Base-by-base conservation (phyloP, 345 rosid species). In the Camelina hispida region DNA sequence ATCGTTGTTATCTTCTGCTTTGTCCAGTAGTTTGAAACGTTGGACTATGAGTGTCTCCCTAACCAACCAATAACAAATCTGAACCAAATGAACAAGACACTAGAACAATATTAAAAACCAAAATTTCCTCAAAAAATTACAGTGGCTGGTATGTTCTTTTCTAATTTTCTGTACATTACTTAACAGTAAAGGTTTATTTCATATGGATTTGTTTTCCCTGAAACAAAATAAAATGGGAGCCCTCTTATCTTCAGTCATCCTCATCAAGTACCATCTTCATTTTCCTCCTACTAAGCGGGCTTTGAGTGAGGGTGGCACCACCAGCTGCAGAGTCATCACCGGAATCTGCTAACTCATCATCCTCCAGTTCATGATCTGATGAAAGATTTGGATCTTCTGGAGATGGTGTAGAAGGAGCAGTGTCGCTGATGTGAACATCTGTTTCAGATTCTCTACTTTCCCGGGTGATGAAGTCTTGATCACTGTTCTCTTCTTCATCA, bases 251-350 rank as follows among this genome's bases (percentile, higher is more conserved):
- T 80, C 71, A 85, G 57, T 92, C 96, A 72, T 90, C 92, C 35
- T 78, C 78, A 38, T 88, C 97, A 62, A 88, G 62, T 34, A 87
- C 84, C 84, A 90, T 81, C 80, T 88, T 85, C 82, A 82, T 3
- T 68, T 84, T 89, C 74, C 95, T 85, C 70, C 86, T 84, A 57
- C 65, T 60, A 35, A 72, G 71, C 42, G 85, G 75, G 66, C 77
- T 78, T 73, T 63, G 81, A 67, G 64, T 66, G 6, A 66, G 18
- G 25, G 71, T 42, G 10, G 64, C 76, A 60, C 50, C 84, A 48
- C 65, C 76, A 68, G 85, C 87, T 54, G 76, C 91, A 75, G 87
- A 65, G 57, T 83, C 84, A 66, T 82, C 85, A 12, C 81, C 89
- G 2, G 32, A 57, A 54, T 73, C 81, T 43, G 67, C 59, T 9